Base-by-base conservation (phyloP, 2,329 filamentous ascomycete genomes). In the Trichophyton equinum region DNA sequence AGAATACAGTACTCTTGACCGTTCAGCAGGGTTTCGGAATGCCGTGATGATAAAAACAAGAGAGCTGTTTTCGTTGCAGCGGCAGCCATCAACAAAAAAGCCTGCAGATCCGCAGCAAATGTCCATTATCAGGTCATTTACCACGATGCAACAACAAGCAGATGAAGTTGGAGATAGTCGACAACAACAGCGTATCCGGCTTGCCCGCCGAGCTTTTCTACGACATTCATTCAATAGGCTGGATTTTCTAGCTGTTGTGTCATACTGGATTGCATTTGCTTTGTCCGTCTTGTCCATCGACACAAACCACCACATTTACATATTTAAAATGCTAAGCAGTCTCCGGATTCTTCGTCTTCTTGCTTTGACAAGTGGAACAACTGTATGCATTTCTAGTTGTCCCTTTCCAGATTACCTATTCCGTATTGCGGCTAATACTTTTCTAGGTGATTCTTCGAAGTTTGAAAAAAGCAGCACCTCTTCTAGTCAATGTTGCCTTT, bases 291-390 rank as follows among this genome's bases (percentile, higher is more conserved):
- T 82, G 9, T 85, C 86, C 0, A 71, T 91, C 20, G 89, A 96
- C 70, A 79, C 81, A 63, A 69, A 73, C 1, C 79, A 85, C 59
- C 89, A 95, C 69, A 73, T 97, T 6, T 95, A 91, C 67, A 82
- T 97, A 6, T 99, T 99, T 73, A 86, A 89, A 61, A 99, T 99
- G 95, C 79, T 99, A 62, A 96, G 91, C 70, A 96, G 91, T 74
- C 80, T 99, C 65, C 88, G 95, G 51, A 96, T 99, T 65, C 76
- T 99, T 65, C 85, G 94, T 63, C 81, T 99, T n/a, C 79, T 99
- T 20, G 87, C 89, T 58, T 82, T 99, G 58, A 99, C 94, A 1
- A 91, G 91, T 67, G 94, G 94, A 67, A 99, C 95, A 61, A 88
- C 91, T 59, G 88, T 91, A 76, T 30, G 56, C 61, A 30, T 7